Evolutionary conservation across 495 filamentous ascomycete genomes (phyloP).

Genomic region (Venustampulla echinocandica): DNA sequence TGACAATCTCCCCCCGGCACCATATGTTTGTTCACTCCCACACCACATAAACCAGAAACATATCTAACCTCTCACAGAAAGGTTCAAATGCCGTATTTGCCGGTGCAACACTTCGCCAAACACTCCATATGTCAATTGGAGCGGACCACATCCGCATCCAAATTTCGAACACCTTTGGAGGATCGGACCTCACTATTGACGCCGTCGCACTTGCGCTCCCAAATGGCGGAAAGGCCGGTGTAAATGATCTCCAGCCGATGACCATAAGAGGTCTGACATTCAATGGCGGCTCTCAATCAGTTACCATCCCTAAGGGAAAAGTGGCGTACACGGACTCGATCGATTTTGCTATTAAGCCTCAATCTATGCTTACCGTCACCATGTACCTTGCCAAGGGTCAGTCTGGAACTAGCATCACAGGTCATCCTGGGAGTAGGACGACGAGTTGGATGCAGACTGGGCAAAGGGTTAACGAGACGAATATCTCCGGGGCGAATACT

Average conservation of each 20-base stretch:
- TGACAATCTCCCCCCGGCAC: constrained; percentile 49
- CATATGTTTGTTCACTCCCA: constrained; percentile 40
- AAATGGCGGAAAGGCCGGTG: constrained; percentile 37
- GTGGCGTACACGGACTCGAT: constrained; percentile 54
- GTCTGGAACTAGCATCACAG: constrained; percentile 46
- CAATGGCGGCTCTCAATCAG: constrained; percentile 36
- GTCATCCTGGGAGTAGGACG: constrained; percentile 60
- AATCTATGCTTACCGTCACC: constrained; percentile 46
- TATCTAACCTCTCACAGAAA: not conserved
- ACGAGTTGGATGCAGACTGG: constrained; percentile 47
- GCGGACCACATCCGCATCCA: constrained; percentile 49
- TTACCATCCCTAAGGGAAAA: constrained; percentile 47
- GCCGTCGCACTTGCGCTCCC: constrained; percentile 48
- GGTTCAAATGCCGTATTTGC: constrained; percentile 25
- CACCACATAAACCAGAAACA: not conserved
- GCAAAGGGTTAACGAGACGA: constrained; percentile 38
- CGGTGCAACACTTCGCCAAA: constrained; percentile 59
- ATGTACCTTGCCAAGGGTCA: constrained; percentile 52
- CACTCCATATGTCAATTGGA: constrained; percentile 48
- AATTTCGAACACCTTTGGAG: constrained; percentile 60
- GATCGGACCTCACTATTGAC: constrained; percentile 49
- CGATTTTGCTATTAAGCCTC: constrained; percentile 38
- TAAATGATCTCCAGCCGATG: constrained; percentile 37
- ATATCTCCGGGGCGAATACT: constrained; percentile 35
- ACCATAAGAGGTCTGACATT: constrained; percentile 50